Conservation (phyloP, 106 monocot species). For the Dactylorhiza incarnata region DNA sequence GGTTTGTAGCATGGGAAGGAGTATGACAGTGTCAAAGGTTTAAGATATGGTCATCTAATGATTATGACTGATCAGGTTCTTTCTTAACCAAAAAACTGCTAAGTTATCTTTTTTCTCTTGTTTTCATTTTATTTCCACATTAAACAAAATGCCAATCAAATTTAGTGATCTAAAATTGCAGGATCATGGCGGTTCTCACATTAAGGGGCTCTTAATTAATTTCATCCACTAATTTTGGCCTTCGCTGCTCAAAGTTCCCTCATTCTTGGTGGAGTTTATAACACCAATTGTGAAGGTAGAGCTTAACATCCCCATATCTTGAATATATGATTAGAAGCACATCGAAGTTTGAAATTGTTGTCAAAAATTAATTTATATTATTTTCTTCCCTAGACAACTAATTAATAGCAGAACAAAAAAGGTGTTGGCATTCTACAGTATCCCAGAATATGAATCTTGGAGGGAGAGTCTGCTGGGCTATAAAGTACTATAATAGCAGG, state of each 20-base stretch:
- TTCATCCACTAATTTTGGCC: constrained; percentile 98
- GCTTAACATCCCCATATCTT: neutral
- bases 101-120: neutral
- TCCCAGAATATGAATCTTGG: constrained; percentile 97
- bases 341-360: neutral
- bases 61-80: constrained; percentile 99
- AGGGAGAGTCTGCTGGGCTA: constrained; percentile 78
- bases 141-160: neutral
- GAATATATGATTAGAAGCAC: neutral
- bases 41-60: constrained; percentile 98
- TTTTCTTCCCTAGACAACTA: constrained; percentile 58
- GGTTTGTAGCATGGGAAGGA: constrained; percentile 95
- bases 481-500: constrained; percentile 99
- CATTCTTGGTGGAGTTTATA: constrained; percentile 94
- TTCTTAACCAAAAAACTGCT: neutral
- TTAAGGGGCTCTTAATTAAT: constrained; percentile 90
- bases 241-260: constrained; percentile 70
- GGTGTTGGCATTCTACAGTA: constrained; percentile 73
- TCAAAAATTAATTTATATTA: neutral
- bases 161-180: constrained; percentile 9
- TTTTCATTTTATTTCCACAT: too few species aligned
- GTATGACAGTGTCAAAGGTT: constrained; percentile 80
- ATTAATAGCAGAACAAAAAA: constrained; percentile 29
- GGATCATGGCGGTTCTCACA: constrained; percentile 99
- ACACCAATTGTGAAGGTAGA: constrained; percentile 95